Percentiles rank a stretch among this genome's conserved stretches.
Conservation (phyloP, 2,329 filamentous ascomycete species). For the Colletotrichum sp. region DNA sequence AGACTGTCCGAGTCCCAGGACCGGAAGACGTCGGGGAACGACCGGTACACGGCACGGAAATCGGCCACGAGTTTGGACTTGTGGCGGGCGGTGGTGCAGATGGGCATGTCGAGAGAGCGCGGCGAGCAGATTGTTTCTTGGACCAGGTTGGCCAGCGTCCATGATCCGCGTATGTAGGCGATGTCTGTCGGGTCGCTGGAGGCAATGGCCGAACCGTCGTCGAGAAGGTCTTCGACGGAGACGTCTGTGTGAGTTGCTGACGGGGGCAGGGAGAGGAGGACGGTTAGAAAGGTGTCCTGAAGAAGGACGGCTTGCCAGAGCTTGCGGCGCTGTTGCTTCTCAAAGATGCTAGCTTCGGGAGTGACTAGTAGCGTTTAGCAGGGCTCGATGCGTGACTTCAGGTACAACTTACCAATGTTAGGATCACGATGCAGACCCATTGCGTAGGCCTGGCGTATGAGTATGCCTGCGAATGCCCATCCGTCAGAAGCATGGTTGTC, state of each 20-base stretch:
- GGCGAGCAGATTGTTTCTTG: conserved; percentile 80
- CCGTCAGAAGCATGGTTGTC: conserved; percentile 85
- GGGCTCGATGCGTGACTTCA: conserved; percentile 13
- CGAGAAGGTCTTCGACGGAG: conserved; percentile 73
- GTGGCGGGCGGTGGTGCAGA: conserved; percentile 71
- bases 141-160: conserved; percentile 79
- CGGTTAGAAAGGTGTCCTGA: conserved; percentile 82
- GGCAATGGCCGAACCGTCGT: conserved; percentile 64
- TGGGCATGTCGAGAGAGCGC: conserved; percentile 74
- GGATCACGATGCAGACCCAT: conserved; percentile 83
- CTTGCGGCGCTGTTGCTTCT: conserved; percentile 80
- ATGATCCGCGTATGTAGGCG: conserved; percentile 76
- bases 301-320: conserved; percentile 83
- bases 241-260: conserved; percentile 83
- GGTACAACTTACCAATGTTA: conserved; percentile 63
- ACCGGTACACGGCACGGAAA: conserved; percentile 75
- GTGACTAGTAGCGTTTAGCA: conserved; percentile 47
- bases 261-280: conserved; percentile 78
- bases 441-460: conserved; percentile 80
- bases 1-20: conserved; percentile 69
- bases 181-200: conserved; percentile 69
- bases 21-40: conserved; percentile 73
- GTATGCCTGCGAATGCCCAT: conserved; percentile 80
- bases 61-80: conserved; percentile 73
- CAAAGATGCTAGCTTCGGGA: conserved; percentile 69